Base-by-base conservation (phyloP, 768 basidiomycete species). In the Dendrothele bispora region DNA sequence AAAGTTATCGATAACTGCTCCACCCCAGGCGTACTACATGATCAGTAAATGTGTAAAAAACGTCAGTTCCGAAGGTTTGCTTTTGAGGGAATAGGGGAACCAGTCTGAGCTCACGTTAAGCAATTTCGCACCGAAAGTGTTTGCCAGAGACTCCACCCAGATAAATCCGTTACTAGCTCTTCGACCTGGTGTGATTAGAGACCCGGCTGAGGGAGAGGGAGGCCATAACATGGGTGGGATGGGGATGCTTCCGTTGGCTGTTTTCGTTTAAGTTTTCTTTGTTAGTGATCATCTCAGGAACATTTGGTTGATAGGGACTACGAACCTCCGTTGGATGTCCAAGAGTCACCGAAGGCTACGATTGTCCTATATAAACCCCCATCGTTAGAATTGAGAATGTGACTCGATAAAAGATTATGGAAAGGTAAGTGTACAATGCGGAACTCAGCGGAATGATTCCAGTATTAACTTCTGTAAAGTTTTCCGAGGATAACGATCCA, bases 1-100 rank as follows among this genome's bases (percentile, higher is more conserved):
- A 43, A 61, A 62, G 48, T 64, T 65, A 43, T 67, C 59, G 38
- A 66, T 65, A 10, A 67, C 48, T 18, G 66, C 65, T 11, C 65
- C 66, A 26, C 65, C 66, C 63, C 64, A 65, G 10, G 66, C 62
- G 24, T 67, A 65, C 65, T 67, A 15, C 22, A n/a, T 12, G 11
- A 44, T 17, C 43, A 27, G 18, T 5, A 17, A 12, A 36, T 29
- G 5, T 1, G 10, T 25, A 8, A 29, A 25, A 12, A 11, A 25
- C 30, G 15, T 1, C n/a, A n/a, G n/a, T n/a, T n/a, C n/a, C n/a
- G n/a, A n/a, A n/a, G n/a, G n/a, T 18, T 35, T 14, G 12, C 1
- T 24, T 38, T 8, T 10, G 11, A 8, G 36, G 14, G 26, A n/a
- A 10, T 21, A 7, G 39, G 3, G n/a, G 15, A 24, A 27, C 24